phyloP scores from a whole-genome alignment of 1,284 basidiomycete genomes.

The Microbotryum violaceum region DNA sequence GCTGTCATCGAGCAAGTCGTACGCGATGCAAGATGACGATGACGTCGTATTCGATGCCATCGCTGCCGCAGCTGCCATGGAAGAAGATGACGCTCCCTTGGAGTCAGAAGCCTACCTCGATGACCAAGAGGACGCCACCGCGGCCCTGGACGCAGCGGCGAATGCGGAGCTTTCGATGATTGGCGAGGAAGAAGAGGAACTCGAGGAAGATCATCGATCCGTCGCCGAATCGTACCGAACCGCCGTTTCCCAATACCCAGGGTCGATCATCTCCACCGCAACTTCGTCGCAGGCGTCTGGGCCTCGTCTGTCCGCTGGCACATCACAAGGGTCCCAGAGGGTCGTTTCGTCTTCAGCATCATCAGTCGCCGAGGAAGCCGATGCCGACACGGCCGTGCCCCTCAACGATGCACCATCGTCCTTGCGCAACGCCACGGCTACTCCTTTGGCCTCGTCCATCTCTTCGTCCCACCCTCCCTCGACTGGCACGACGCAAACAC shows the following conservation, averaged over 20 bases:
- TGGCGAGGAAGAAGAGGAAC: constrained; percentile 15
- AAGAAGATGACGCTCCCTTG: no score
- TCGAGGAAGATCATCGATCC: neutral
- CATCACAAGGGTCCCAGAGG: no score
- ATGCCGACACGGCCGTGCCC: constrained; percentile 31
- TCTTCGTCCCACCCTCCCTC: constrained; percentile 14
- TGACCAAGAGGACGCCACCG: no score
- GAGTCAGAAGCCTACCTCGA: no score
- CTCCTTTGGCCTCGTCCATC: neutral
- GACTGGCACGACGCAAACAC: neutral
- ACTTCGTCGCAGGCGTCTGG: no score
- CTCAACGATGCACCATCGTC: constrained; percentile 29
- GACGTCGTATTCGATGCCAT: no score
- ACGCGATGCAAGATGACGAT: no score
- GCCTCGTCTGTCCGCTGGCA: no score
- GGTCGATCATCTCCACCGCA: no score
- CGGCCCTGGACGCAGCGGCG: neutral
- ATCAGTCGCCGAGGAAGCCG: constrained; percentile 31
- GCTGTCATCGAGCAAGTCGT: no score
- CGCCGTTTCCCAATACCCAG: no score
- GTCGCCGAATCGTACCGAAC: neutral
- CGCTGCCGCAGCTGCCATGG: no score
- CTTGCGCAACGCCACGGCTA: constrained; percentile 7
- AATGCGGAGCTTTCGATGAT: constrained; percentile 26
- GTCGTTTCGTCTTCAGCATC: constrained; percentile 15